phyloP scores from a whole-genome alignment of 495 filamentous ascomycete species.

The Neurospora intermedia region DNA sequence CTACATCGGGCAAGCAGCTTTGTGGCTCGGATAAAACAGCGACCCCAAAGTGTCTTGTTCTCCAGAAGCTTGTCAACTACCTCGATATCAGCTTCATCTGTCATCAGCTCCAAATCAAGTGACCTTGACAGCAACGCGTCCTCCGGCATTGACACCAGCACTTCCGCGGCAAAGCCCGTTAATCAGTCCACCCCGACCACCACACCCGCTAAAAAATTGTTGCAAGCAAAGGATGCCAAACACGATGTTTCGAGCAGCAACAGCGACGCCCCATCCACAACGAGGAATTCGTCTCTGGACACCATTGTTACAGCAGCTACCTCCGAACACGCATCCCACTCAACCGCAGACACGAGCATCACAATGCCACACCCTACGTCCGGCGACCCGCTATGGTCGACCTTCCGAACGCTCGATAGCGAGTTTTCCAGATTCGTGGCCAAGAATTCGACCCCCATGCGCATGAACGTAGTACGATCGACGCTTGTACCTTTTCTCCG shows the following conservation, averaged over 20 bases:
- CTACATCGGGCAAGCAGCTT: slow-evolving; percentile 26
- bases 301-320: slow-evolving; percentile 41
- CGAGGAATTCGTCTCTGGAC: slow-evolving; percentile 41
- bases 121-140: slow-evolving; percentile 10
- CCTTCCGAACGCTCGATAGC: slow-evolving; percentile 69
- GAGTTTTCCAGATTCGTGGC: slow-evolving; percentile 75
- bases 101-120: slow-evolving; percentile 18
- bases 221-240: not conserved
- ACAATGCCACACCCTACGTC: slow-evolving; percentile 35
- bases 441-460: slow-evolving; percentile 62
- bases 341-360: slow-evolving; percentile 28
- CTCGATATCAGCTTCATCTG: slow-evolving; percentile 10
- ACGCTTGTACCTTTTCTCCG: slow-evolving; percentile 77
- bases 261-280: slow-evolving; percentile 24
- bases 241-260: slow-evolving; percentile 13
- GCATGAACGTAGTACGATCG: slow-evolving; percentile 69
- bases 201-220: slow-evolving; percentile 2
- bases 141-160: slow-evolving; percentile 1
- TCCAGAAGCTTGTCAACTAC: slow-evolving; percentile 18
- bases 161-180: slow-evolving; percentile 7
- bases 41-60: slow-evolving; percentile 25
- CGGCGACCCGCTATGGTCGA: slow-evolving; percentile 82
- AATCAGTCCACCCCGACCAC: not conserved
- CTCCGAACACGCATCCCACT: slow-evolving; percentile 49
- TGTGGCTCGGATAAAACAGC: slow-evolving; percentile 31